Conservation (phyloP, 495 filamentous ascomycete species). For the Annulohypoxylon moriforme region DNA sequence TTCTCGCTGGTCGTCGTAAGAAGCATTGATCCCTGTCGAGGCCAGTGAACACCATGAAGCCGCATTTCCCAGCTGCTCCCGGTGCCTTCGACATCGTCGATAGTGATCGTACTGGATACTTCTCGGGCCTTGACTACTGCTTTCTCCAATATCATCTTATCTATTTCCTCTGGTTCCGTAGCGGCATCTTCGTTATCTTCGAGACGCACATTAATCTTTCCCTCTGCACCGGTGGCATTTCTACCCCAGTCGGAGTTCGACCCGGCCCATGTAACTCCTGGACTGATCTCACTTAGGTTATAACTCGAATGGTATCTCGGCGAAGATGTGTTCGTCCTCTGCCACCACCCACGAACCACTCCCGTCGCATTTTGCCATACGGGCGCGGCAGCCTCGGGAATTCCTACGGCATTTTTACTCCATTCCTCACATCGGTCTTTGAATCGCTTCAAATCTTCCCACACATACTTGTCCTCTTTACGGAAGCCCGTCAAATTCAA, state of each 20-base stretch:
- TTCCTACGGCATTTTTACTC: conserved; percentile 55
- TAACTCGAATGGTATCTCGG: conserved; percentile 52
- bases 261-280: conserved; percentile 54
- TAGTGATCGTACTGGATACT: conserved; percentile 71
- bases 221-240: conserved; percentile 74
- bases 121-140: conserved; percentile 61
- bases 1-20: conserved; percentile 91
- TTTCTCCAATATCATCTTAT: conserved; percentile 39
- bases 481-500: conserved; percentile 83
- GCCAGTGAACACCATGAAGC: conserved; percentile 86
- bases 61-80: conserved; percentile 79
- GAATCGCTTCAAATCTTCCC: conserved; percentile 69
- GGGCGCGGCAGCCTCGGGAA: conserved; percentile 53
- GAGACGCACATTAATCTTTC: conserved; percentile 63
- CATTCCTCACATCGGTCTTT: conserved; percentile 56
- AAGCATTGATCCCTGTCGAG: conserved; percentile 76
- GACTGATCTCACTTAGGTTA: conserved; percentile 61
- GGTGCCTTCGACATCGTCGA: conserved; percentile 74
- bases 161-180: conserved; percentile 43
- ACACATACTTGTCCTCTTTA: conserved; percentile 77
- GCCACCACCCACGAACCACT: conserved; percentile 79
- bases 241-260: conserved; percentile 66
- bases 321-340: conserved; percentile 62
- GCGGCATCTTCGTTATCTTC: conserved; percentile 58
- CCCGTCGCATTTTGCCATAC: conserved; percentile 87